Conservation (phyloP, 768 basidiomycete genomes). For the Cystofilobasidium macerans region DNA sequence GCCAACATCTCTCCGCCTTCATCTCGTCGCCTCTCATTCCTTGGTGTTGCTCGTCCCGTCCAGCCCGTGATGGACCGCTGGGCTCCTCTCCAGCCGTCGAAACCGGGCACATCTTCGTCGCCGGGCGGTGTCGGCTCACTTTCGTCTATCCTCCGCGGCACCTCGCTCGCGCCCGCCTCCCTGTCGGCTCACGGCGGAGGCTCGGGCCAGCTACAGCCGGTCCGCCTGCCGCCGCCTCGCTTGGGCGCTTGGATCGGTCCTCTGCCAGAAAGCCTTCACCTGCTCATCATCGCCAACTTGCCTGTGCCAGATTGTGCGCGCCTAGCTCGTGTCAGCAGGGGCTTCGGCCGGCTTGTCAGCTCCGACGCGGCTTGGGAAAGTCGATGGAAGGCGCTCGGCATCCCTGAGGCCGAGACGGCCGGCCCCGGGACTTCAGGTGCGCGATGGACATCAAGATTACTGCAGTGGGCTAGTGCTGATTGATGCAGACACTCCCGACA, state of each 20-base stretch:
- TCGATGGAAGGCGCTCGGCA: constrained; percentile 46
- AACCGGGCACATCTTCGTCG: constrained; percentile 37
- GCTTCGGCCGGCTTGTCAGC: constrained; percentile 52
- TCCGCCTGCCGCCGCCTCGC: constrained; percentile 28
- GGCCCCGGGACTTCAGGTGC: not conserved
- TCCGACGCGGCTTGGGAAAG: constrained; percentile 69
- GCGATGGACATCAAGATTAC: no score
- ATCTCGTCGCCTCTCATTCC: no score
- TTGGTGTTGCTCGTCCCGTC: no score
- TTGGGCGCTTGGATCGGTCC: constrained; percentile 50
- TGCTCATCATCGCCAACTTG: constrained; percentile 59
- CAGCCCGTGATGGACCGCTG: constrained; percentile 62
- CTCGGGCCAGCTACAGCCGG: constrained; percentile 12
- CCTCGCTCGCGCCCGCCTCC: constrained; percentile 30
- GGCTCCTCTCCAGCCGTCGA: constrained; percentile 66
- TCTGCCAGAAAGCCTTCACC: constrained; percentile 65
- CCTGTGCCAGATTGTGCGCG: constrained; percentile 70
- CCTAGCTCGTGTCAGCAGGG: constrained; percentile 57
- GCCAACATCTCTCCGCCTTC: no score
- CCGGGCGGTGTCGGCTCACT: constrained; percentile 35
- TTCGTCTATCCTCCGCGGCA: constrained; percentile 28
- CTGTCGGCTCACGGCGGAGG: constrained; percentile 1
- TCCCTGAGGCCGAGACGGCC: constrained; percentile 5
- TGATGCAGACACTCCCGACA: no score
- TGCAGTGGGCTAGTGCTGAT: not conserved